Conservation (phyloP, 139 green algal genomes). For the Pleodorina starrii region DNA sequence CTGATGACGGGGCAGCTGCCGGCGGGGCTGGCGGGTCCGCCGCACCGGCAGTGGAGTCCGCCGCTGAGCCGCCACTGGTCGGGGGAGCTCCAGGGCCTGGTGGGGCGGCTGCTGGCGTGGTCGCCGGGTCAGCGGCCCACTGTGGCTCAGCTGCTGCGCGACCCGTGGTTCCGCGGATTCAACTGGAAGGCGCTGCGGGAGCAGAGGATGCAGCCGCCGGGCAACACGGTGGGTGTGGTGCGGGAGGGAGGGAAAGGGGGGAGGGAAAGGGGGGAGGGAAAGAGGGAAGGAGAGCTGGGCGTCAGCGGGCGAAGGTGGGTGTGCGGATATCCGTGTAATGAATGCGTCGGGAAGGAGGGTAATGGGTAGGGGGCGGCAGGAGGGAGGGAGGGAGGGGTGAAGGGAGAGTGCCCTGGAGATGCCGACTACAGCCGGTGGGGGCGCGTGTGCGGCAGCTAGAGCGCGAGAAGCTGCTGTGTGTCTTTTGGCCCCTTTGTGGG, state of each 20-base stretch:
- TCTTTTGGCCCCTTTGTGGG: no score
- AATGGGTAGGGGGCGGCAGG: no score
- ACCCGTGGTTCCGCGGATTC: conserved; percentile 45
- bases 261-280: no score
- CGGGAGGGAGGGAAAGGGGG: neutral
- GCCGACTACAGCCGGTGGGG: no score
- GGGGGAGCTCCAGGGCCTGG: neutral
- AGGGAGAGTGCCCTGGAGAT: no score
- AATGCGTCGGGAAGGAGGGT: no score
- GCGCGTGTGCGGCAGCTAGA: no score
- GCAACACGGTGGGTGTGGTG: conserved; percentile 28
- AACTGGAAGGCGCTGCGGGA: conserved; percentile 24
- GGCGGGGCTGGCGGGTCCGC: conserved; percentile 22
- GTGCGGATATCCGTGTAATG: no score
- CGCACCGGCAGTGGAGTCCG: conserved; percentile 4
- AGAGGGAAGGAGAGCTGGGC: no score
- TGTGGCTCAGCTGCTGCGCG: neutral
- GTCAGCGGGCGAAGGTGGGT: no score
- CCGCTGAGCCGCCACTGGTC: conserved; percentile 16
- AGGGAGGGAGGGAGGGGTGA: no score
- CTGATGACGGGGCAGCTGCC: conserved; percentile 42
- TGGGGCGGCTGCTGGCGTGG: conserved; percentile 31
- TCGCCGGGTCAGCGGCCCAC: neutral
- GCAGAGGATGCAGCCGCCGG: conserved; percentile 19
- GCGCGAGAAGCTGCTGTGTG: no score